Conservation (phyloP, 306 rosid genomes). For the Notholithocarpus densiflorus region DNA sequence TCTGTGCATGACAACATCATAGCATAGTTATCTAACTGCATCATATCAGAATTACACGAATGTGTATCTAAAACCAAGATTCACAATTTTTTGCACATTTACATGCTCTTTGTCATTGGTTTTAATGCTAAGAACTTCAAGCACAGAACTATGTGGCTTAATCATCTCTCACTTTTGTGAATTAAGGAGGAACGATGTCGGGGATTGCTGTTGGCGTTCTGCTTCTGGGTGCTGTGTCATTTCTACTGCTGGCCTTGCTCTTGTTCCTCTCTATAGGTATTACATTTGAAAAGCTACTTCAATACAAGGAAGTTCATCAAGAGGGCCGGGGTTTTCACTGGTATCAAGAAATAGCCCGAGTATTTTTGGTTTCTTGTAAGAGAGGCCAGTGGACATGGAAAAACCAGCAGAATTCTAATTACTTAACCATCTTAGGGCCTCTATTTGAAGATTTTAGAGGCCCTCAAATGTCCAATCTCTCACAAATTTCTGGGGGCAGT, state of each 20-base stretch:
- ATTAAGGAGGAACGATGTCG: conserved; percentile 47
- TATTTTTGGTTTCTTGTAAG: conserved; percentile 81
- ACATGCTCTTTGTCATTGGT: background rate
- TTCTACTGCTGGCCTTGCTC: conserved; percentile 59
- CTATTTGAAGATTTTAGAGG: conserved; percentile 89
- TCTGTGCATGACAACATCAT: background rate
- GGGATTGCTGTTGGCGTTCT: conserved; percentile 59
- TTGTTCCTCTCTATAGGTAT: conserved; percentile 81
- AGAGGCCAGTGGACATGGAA: conserved; percentile 98
- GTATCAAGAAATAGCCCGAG: conserved; percentile 78
- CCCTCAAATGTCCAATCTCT: conserved; percentile 90
- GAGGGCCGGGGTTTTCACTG: conserved; percentile 67
- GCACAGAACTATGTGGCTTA: background rate
- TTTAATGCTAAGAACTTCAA: conserved; percentile 6
- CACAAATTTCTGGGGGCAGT: conserved; percentile 65
- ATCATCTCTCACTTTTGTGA: conserved; percentile 13
- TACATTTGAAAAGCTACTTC: conserved; percentile 79
- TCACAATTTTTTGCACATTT: background rate
- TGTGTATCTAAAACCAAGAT: background rate
- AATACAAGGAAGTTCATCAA: conserved; percentile 89
- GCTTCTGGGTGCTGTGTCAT: conserved; percentile 38
- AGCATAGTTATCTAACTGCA: background rate
- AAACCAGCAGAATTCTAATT: conserved; percentile 42
- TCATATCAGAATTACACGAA: background rate
- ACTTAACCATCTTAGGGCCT: conserved; percentile 65